Evolutionary conservation across 768 basidiomycete species (phyloP).

Genomic region (Pleurotus ostreatus): DNA sequence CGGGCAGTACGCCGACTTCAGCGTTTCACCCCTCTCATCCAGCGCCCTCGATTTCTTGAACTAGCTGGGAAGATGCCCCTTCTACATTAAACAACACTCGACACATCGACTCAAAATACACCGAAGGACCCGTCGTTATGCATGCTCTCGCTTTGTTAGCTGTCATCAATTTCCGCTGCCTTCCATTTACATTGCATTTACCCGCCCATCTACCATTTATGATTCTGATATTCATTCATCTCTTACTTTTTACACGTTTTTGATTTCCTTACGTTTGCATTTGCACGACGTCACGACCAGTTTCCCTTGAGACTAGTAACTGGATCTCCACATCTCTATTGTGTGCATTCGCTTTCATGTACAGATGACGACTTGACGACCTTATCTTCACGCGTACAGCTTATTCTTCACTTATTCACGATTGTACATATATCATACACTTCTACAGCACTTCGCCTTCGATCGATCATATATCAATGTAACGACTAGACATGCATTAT

Average conservation of each 20-base stretch:
- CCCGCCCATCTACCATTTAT: background rate
- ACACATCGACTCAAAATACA: background rate
- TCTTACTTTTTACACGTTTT: background rate
- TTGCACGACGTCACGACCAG: constrained; percentile 8
- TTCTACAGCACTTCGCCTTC: constrained; percentile 10
- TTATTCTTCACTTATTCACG: constrained; percentile 7
- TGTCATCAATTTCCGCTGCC: too few species aligned
- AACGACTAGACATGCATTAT: constrained; percentile 71
- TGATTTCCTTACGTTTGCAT: background rate
- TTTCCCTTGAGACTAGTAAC: background rate
- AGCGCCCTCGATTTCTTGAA: constrained; percentile 41
- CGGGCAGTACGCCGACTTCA: constrained; percentile 30
- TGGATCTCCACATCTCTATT: constrained; percentile 5
- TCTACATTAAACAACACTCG: background rate
- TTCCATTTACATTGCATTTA: background rate
- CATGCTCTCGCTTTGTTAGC: background rate
- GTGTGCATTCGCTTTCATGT: constrained; percentile 1
- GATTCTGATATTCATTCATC: background rate
- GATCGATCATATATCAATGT: constrained; percentile 43
- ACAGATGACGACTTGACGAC: constrained; percentile 8
- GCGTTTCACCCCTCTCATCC: constrained; percentile 32
- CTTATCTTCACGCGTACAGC: constrained; percentile 4
- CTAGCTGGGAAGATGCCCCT: constrained; percentile 30
- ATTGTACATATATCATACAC: background rate
- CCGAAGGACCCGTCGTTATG: constrained; percentile 2